Conservation (phyloP, 2,329 filamentous ascomycete genomes). For the Coniochaeta sp. region DNA sequence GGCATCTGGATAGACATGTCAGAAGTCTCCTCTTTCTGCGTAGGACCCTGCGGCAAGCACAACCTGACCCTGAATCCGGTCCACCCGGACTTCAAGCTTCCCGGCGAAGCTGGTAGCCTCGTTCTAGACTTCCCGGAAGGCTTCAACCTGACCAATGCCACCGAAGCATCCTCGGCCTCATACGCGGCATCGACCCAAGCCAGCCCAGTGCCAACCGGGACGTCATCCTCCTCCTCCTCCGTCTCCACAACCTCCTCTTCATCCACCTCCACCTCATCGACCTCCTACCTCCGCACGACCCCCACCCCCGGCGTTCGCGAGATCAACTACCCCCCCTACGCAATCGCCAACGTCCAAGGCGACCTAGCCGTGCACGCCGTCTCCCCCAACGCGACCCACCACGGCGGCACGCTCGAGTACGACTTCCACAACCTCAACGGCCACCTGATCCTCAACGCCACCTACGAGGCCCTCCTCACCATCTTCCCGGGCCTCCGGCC, state of each 20-base stretch:
- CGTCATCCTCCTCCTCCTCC: background rate
- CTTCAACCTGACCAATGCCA: slow-evolving; percentile 61
- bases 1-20: slow-evolving; percentile 54
- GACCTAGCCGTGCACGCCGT: slow-evolving; percentile 67
- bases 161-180: slow-evolving; percentile 55
- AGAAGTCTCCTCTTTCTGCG: slow-evolving; percentile 55
- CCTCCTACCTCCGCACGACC: slow-evolving; percentile 47
- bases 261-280: slow-evolving; percentile 20
- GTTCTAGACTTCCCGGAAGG: slow-evolving; percentile 59
- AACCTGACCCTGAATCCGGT: slow-evolving; percentile 61
- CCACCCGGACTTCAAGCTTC: slow-evolving; percentile 57
- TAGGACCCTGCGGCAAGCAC: slow-evolving; percentile 62
- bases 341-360: slow-evolving; percentile 65
- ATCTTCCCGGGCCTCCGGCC: slow-evolving; percentile 64
- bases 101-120: slow-evolving; percentile 54
- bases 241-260: background rate
- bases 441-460: slow-evolving; percentile 68
- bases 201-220: background rate
- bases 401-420: slow-evolving; percentile 67
- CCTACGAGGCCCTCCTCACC: slow-evolving; percentile 60
- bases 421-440: slow-evolving; percentile 77
- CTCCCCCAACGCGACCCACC: slow-evolving; percentile 69
- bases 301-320: slow-evolving; percentile 58
- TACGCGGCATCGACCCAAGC: slow-evolving; percentile 34
- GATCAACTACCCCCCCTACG: slow-evolving; percentile 68